Evolutionary conservation across 768 basidiomycete genomes (phyloP).

Genomic region (Strobilomyces echinocephalus): DNA sequence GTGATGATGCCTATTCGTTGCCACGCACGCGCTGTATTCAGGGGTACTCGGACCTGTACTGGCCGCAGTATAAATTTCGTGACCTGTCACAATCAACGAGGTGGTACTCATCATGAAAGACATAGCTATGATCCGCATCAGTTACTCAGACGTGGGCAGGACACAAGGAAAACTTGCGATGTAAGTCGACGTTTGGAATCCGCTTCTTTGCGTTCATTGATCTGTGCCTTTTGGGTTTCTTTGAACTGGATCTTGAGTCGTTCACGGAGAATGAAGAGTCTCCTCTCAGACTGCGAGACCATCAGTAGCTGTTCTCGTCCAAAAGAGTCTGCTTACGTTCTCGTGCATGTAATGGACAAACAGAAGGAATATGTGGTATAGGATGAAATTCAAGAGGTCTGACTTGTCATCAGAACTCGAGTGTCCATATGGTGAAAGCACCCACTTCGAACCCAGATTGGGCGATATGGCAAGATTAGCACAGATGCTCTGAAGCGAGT

Average conservation of each 20-base stretch:
- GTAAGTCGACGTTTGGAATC: slow-evolving; percentile 82
- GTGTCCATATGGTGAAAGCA: neutral
- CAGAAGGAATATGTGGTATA: slow-evolving; percentile 80
- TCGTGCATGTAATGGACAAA: slow-evolving; percentile 70
- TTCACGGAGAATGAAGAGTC: slow-evolving; percentile 63
- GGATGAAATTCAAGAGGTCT: slow-evolving; percentile 65
- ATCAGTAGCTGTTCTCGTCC: neutral
- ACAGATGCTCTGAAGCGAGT: slow-evolving; percentile 27
- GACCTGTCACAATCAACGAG: slow-evolving; percentile 2
- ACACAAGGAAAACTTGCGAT: slow-evolving; percentile 49
- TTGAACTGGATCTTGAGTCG: slow-evolving; percentile 71
- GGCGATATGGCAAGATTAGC: slow-evolving; percentile 36
- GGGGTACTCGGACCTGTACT: slow-evolving; percentile 71
- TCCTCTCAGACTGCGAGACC: slow-evolving; percentile 42
- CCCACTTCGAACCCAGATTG: slow-evolving; percentile 37
- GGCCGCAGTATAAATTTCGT: slow-evolving; percentile 12
- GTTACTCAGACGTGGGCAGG: slow-evolving; percentile 3
- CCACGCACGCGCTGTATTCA: slow-evolving; percentile 62
- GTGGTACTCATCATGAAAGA: slow-evolving; percentile 66
- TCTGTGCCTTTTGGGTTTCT: slow-evolving; percentile 69
- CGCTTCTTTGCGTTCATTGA: slow-evolving; percentile 67
- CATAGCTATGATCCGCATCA: slow-evolving; percentile 43
- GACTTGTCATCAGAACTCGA: slow-evolving; percentile 5
- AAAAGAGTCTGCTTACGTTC: slow-evolving; percentile 35
- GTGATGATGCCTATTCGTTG: neutral